These are phyloP conservation scores for Simmondsia chinensis DNA, from an alignment of 148 eudicot genomes.

Conservation along the genomic window DNA sequence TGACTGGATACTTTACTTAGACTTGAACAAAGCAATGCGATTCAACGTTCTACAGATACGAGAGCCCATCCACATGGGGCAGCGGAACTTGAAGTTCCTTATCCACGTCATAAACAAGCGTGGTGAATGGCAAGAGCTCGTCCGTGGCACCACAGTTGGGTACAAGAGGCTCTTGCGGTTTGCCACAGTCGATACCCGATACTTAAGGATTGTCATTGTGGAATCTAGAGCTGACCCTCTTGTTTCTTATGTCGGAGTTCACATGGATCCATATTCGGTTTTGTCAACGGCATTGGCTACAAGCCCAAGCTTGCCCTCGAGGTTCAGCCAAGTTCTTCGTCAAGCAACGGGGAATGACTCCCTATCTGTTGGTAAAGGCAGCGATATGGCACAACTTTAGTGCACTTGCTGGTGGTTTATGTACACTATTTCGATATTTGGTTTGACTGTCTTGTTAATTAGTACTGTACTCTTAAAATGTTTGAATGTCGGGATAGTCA, in stretches of 20 bases:
- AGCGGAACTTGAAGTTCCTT: constrained; percentile 50
- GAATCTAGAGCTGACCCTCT: constrained; percentile 56
- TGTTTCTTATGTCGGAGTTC: constrained; percentile 47
- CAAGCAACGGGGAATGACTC: too few relatives aligned
- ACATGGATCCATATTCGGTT: constrained; percentile 42
- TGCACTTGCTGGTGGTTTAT: too few relatives aligned
- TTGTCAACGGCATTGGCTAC: constrained; percentile 5
- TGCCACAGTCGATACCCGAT: constrained; percentile 24
- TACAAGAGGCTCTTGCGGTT: constrained; percentile 50
- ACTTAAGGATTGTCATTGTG: constrained; percentile 47
- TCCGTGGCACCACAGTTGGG: constrained; percentile 62
- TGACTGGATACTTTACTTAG: constrained; percentile 45
- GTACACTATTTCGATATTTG: too few relatives aligned
- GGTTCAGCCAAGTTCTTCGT: constrained; percentile 17
- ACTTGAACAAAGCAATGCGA: constrained; percentile 21
- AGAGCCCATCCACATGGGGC: constrained; percentile 89
- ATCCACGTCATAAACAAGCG: constrained; percentile 29
- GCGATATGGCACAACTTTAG: too few relatives aligned
- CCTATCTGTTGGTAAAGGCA: too few relatives aligned
- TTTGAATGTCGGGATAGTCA: too few relatives aligned
- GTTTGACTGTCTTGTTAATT: too few relatives aligned
- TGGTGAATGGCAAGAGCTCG: constrained; percentile 40
- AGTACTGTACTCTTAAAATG: too few relatives aligned
- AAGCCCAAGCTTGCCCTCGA: constrained; percentile 2
- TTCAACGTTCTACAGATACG: constrained; percentile 65